Base-by-base conservation (phyloP, 345 rosid genomes). In the Noccaea bulbosa region DNA sequence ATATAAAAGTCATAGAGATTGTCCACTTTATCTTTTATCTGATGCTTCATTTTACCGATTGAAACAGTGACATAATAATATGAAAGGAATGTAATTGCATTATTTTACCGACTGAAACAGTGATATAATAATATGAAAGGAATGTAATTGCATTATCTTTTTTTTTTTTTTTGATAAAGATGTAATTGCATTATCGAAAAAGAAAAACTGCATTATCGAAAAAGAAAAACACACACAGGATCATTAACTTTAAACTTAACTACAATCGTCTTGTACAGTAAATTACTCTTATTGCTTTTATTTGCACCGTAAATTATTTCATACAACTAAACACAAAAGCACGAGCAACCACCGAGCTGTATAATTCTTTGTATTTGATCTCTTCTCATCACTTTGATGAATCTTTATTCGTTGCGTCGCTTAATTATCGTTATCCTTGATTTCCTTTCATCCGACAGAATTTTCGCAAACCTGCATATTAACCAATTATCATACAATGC, bases 401-500 rank as follows among this genome's bases (percentile, higher is more conserved):
- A 41, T 41, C 68, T 50, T 66, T 58, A 66, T 2, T 4, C 62
- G 33, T 44, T 49, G 55, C 20, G 6, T 51, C 50, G 24, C 58
- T 68, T 37, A 17, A 17, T 17, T 17, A 24, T 33, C 54, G 39
- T 41, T 35, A 48, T 72, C 30, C 88, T 75, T 17, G 74, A 11
- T 37, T 66, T 83, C 73, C 67, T 83, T 78, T 85, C 90, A 8
- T 54, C 78, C 0, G 94, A 88, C 1, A 86, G 86, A 11, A 57
- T 34, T 58, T 82, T 74, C 0, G 94, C 91, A 43, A 80, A 78
- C 72, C 89, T 88, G 69, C 71, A 59, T 7, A 53, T 50, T 22
- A 50, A 50, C 24, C 9, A 65, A 10, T 12, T 15, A 32, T 34
- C 11, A 58, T 27, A 27, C 27, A 39, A 30, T 3, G 8, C 5